Base-by-base conservation (phyloP, 306 rosid genomes). In the Dalbergia cochinchinensis region DNA sequence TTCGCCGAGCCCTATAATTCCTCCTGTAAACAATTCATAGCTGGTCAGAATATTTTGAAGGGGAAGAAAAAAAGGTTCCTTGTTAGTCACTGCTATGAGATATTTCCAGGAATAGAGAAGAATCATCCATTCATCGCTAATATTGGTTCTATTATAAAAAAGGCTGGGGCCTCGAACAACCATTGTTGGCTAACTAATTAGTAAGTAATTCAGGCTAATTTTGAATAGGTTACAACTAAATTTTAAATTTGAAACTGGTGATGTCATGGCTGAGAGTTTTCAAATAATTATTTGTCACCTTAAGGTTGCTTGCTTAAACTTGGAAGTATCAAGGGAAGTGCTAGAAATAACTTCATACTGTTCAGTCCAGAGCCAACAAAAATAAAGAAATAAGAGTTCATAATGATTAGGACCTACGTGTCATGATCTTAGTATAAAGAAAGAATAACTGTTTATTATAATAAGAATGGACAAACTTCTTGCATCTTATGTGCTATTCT, bases 1-100 rank as follows among this genome's bases (percentile, higher is more conserved):
- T 84, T 95, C 99, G 76, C 98, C 98, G 0, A 95, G 98, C 65
- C 99, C 99, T 45, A 95, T 92, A 84, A 95, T 95, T 86, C 99
- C 99, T 59, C 99, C 99, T 95, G 85, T 77, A 22, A 59, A 77
- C 39, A 83, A 68, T 57, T 69, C 55, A 77, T 82, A 67, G 60
- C 18, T 22, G 15, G 74, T 87, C 26, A 82, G 71, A 61, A 26
- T 51, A 50, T 48, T 37, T 6, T 39, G 8, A 42, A 42, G 39
- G 14, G 4, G 14, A 18, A 51, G 47, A 47, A 6, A 70, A 69
- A 20, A 37, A 53, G 62, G 39, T 16, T 19, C 11, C 47, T 55
- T 2, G 31, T 26, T 26, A 26, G 31, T 26, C 19, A 70, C 50
- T 39, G n/a, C 19, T 44, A 60, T 18, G 33, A 51, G 48, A 75